Evolutionary conservation across 2,329 filamentous ascomycete species (phyloP), one percentile per base, ranked within the genome.

Genomic region (Neonectria hederae): DNA sequence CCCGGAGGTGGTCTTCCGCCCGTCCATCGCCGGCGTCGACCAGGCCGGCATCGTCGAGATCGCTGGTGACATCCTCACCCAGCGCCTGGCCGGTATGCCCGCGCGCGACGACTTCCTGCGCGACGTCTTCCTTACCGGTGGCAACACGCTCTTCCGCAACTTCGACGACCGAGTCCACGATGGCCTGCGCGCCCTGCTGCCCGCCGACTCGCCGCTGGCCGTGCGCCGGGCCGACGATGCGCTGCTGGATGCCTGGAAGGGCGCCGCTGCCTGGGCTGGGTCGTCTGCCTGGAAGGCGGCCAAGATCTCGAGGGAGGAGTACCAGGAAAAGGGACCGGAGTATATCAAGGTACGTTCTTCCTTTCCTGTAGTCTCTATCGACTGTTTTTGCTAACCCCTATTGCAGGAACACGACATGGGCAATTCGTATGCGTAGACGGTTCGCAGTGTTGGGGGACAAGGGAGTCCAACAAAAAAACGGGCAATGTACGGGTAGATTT

Each of bases 21-120:
- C 94, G 0, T 90, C 91, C 17, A 97, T 98, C 75, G 94, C 94
- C 0, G 94, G 94, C 7, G 82, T 97, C 51, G 94, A 98, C 77
- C 96, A 99, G 81, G 93, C 95, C 1, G 96, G 96, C 28, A 87
- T 99, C 54, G 86, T 97, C 19, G 96, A 99, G 78, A 97, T 98
- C 62, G 92, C 92, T 0, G 91, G 93, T 17, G 93, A 97, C 74
- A 96, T 99, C 67, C 84, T 98, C 24, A 93, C 88, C 49, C 92
- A 97, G 79, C 90, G 96, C 3, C 88, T 98, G 13, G 85, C 82
- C 19, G 82, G 83, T 53, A 74, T 87, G 57, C 69, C 80, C 21
- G 78, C 88, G 68, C 88, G 90, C 62, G 86, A 91, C 69, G 88
- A 88, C 48, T 89, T 97, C 46, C 81, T 97, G 22, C 89, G 88